A percentile compares a stretch with the other conserved stretches of the same genome.
phyloP scores from a whole-genome alignment of 176 grass and related monocot species.

The Alopecurus myosuroides region DNA sequence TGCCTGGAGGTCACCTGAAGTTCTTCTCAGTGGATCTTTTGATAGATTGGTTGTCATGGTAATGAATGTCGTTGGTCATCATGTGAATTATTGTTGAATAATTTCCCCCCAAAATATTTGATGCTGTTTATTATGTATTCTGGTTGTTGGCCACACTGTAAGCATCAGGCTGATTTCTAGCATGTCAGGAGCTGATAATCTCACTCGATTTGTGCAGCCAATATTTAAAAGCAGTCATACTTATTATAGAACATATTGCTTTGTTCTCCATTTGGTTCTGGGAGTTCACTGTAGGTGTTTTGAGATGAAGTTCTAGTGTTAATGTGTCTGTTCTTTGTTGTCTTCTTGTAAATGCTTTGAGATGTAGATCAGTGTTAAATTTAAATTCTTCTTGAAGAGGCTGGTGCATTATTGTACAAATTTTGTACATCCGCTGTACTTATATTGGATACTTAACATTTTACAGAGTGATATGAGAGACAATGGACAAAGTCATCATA shows the following conservation, averaged over 20 bases:
- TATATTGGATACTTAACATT: slow-evolving; percentile 4
- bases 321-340: not conserved
- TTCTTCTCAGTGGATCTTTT: slow-evolving; percentile 94
- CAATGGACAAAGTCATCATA: slow-evolving; percentile 44
- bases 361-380: not conserved
- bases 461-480: slow-evolving; percentile 87
- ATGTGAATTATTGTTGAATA: not conserved
- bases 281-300: not conserved
- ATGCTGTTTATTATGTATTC: not conserved
- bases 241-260: not conserved
- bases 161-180: not conserved
- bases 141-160: not conserved
- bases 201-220: not conserved
- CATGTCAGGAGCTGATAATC: not conserved
- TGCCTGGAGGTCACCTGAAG: slow-evolving; percentile 79
- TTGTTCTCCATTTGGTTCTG: not conserved
- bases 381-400: not conserved
- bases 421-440: not conserved
- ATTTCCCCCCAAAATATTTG: not conserved
- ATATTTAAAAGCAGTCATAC: not conserved
- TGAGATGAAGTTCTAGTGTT: not conserved
- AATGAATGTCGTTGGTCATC: not conserved
- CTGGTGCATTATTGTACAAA: not conserved
- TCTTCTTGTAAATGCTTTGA: not conserved
- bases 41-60: slow-evolving; percentile 82